Base-by-base conservation (phyloP, 1,284 basidiomycete species). In the Mycosarcoma maydis region DNA sequence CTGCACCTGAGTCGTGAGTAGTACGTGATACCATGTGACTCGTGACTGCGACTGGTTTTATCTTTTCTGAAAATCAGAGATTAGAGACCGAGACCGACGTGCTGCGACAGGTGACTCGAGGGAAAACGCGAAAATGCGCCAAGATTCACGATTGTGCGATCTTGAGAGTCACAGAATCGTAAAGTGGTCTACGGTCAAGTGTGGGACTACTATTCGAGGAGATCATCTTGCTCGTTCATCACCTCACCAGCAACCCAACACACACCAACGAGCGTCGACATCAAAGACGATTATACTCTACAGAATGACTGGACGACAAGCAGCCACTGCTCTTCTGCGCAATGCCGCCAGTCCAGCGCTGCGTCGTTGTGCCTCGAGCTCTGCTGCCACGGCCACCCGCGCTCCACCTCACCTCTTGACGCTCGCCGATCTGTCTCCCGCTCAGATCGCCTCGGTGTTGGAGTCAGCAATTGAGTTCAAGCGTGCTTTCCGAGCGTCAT, bases 371-470 rank as follows among this genome's bases (percentile, higher is more conserved):
- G 52, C 62, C 33, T 71, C 68, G 38, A 61, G 53, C 20, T 55
- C 59, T 8, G 33, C 51, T 3, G 16, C 48, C 11, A 42, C 54
- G 2, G 26, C 50, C 4, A 32, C 50, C 4, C 55, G 53, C 24
- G 34, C 40, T 3, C 68, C 68, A 5, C 68, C 68, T 17, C 61
- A 66, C 26, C 84, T 94, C 0, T 88, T 94, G 87, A 90, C 90
- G 8, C 85, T 94, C 62, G 92, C 92, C 10, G 92, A 94, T 84
- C 86, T 94, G 20, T 85, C 85, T 29, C 87, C 86, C 8, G 84
- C 85, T 0, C 90, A 94, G 78, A 91, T 94, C 36, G 79, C 85
- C 43, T 85, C 87, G 13, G 76, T 90, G 23, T 76, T 93, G 26
- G 72, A 81, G 2, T 89, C 90, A 73, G 86, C 91, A 0, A 84